A percentile compares a stretch with the other conserved stretches of the same genome.
Evolutionary conservation across 2,329 filamentous ascomycete genomes (phyloP).

Genomic region (Colletotrichum euphorbiae): DNA sequence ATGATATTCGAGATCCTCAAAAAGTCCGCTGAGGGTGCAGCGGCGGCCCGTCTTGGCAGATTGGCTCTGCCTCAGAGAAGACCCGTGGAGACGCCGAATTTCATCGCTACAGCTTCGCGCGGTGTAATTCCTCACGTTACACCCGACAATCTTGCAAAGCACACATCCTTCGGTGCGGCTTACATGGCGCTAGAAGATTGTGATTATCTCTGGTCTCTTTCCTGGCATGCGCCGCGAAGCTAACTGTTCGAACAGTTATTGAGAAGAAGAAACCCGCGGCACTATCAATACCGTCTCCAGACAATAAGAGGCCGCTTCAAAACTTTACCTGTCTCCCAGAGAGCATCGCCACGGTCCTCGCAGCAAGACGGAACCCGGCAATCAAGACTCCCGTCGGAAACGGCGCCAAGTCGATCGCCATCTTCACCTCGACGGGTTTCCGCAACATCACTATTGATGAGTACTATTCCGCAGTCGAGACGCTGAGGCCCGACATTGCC

Average conservation of each 20-base stretch:
- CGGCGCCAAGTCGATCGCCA: slow-evolving; percentile 75
- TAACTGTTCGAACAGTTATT: slow-evolving; percentile 59
- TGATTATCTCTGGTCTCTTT: slow-evolving; percentile 59
- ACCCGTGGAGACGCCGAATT: slow-evolving; percentile 84
- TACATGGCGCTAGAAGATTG: slow-evolving; percentile 94
- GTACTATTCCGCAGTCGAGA: slow-evolving; percentile 73
- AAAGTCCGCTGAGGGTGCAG: slow-evolving; percentile 51
- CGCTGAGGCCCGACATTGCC: slow-evolving; percentile 82
- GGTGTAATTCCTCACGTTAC: slow-evolving; percentile 89
- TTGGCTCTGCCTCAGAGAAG: slow-evolving; percentile 72
- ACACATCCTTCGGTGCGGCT: slow-evolving; percentile 74
- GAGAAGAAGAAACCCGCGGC: slow-evolving; percentile 65
- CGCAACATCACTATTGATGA: slow-evolving; percentile 74
- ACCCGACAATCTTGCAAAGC: slow-evolving; percentile 80
- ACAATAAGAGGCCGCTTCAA: slow-evolving; percentile 70
- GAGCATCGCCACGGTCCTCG: slow-evolving; percentile 76
- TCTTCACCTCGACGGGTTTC: slow-evolving; percentile 91
- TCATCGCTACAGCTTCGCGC: slow-evolving; percentile 82
- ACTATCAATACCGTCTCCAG: slow-evolving; percentile 46
- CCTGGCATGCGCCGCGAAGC: neutral
- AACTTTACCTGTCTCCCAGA: slow-evolving; percentile 80
- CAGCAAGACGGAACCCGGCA: slow-evolving; percentile 80
- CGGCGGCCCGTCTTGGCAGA: slow-evolving; percentile 73
- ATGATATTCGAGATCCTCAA: slow-evolving; percentile 62
- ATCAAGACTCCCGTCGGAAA: slow-evolving; percentile 79